Evolutionary conservation across 2,329 filamentous ascomycete species (phyloP), one percentile per base, ranked within the genome.

Genomic region (Pseudopithomyces chartarum): DNA sequence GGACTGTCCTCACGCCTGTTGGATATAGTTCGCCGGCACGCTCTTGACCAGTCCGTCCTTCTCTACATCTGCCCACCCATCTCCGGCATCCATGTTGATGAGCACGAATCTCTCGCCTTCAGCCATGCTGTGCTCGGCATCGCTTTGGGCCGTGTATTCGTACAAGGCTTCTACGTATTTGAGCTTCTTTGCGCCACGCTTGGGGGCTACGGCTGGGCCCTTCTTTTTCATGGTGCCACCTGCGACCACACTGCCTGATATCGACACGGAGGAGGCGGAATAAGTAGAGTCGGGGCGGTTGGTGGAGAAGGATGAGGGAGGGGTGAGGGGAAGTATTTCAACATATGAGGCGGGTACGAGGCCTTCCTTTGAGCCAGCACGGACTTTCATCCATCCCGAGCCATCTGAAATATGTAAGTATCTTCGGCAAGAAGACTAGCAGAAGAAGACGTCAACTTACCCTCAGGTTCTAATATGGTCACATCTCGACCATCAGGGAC

Each of bases 61-160:
- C 80, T 98, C 95, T 17, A 99, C 95, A 79, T 98, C 95, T 26
- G 89, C 91, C 95, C 95, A 99, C 0, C 95, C 95, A 79, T 98
- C 95, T 1, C 95, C 95, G 0, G 88, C 85, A 71, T 98, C 94
- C 55, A 91, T 88, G 68, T 88, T 92, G 59, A 97, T 87, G 32
- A 99, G 81, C 38, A 99, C 92, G 69, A 99, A 96, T 50, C 88
- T 85, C 77, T 99, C 95, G 0, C 95, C 95, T 76, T 96, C 94
- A 0, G 75, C 74, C 91, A 99, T 99, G 69, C 84, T 92, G 76
- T 94, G 92, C 78, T 99, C 95, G 7, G 87, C 85, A 6, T 96
- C 91, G 63, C 87, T 92, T 67, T 92, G 88, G 17, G 94, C 92
- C 50, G 88, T 83, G 74, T 99, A 99, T 49, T 95, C 91, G 74